A percentile compares a stretch with the other conserved stretches of the same genome.
phyloP scores from a whole-genome alignment of 495 filamentous ascomycete species.

The Penicillium robsamsonii region DNA sequence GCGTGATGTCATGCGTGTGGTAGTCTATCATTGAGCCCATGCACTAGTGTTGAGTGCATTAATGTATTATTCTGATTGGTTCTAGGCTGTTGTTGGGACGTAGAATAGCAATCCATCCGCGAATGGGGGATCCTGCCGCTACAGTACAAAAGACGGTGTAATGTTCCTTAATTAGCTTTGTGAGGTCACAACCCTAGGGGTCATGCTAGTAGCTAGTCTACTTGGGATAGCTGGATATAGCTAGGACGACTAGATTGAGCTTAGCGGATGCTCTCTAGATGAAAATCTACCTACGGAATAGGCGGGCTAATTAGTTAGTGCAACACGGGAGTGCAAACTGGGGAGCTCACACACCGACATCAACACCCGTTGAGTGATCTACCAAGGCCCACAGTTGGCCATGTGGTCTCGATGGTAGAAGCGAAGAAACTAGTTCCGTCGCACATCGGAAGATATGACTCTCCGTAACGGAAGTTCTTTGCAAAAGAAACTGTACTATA shows the following conservation, averaged over 20 bases:
- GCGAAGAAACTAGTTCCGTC: neutral
- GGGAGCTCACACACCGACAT: neutral
- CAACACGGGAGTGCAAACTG: neutral
- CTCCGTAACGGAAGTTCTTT: neutral
- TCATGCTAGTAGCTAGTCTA: neutral
- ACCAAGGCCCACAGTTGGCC: neutral
- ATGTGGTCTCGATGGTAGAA: neutral
- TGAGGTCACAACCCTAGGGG: neutral
- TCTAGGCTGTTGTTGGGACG: neutral
- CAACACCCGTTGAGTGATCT: constrained; percentile 3
- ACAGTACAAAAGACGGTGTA: neutral
- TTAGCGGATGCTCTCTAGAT: neutral
- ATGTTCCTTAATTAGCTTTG: constrained; percentile 9
- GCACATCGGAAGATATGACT: neutral
- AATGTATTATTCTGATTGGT: neutral
- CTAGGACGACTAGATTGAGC: neutral
- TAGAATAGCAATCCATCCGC: neutral
- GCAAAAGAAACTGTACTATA: neutral
- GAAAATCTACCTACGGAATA: neutral
- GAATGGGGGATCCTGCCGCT: no score
- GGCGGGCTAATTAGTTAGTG: no score
- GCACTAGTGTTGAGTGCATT: neutral
- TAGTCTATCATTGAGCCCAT: neutral
- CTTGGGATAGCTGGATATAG: no score
- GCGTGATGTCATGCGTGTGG: constrained; percentile 7